Conservation (phyloP, 1,284 basidiomycete genomes). For the Irpex sp. region DNA sequence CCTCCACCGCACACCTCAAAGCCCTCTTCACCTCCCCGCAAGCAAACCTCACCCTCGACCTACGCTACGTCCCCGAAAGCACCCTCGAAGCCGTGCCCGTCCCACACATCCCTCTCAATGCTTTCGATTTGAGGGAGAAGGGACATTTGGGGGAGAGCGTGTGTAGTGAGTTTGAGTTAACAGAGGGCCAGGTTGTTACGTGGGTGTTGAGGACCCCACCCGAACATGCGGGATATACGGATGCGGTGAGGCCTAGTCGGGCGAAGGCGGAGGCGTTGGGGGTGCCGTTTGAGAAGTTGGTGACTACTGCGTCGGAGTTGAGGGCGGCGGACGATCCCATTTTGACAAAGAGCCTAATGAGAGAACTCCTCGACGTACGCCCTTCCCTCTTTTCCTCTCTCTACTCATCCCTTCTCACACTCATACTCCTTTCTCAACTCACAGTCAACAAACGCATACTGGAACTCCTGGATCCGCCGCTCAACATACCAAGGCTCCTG, state of each 20-base stretch:
- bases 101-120: slow-evolving; percentile 53
- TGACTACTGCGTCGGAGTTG: slow-evolving; percentile 46
- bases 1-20: slow-evolving; percentile 44
- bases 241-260: slow-evolving; percentile 27
- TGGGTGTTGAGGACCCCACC: slow-evolving; percentile 77
- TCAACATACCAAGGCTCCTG: slow-evolving; percentile 88
- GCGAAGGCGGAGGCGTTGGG: slow-evolving; percentile 42
- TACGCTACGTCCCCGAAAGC: slow-evolving; percentile 68
- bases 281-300: slow-evolving; percentile 44
- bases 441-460: slow-evolving; percentile 79
- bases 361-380: slow-evolving; percentile 48
- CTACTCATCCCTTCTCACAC: background rate
- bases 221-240: slow-evolving; percentile 18
- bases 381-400: background rate
- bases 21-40: slow-evolving; percentile 60
- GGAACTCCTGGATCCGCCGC: slow-evolving; percentile 81
- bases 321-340: slow-evolving; percentile 55
- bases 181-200: slow-evolving; percentile 82
- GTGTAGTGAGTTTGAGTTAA: slow-evolving; percentile 52
- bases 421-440: background rate
- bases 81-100: slow-evolving; percentile 42
- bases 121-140: slow-evolving; percentile 57
- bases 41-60: slow-evolving; percentile 60
- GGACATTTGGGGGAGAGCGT: slow-evolving; percentile 65
- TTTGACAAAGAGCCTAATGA: slow-evolving; percentile 61